phyloP scores from a whole-genome alignment of 2,329 filamentous ascomycete species.

The Diaporthe sp. region DNA sequence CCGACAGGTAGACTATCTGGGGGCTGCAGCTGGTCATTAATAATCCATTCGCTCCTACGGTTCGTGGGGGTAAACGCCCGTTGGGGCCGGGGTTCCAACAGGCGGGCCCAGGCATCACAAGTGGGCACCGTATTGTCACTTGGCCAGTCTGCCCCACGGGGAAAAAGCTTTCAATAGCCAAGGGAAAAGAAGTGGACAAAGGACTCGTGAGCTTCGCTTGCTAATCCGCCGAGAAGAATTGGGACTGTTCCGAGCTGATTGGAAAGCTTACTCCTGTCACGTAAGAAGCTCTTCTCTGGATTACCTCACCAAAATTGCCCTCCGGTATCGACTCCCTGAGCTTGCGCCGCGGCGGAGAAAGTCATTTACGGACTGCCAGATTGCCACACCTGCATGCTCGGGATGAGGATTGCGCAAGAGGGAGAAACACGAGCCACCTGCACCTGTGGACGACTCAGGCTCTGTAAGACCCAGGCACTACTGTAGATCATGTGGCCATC shows the following conservation, averaged over 20 bases:
- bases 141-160: conserved; percentile 4
- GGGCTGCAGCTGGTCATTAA: not conserved
- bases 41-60: not conserved
- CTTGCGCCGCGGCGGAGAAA: not conserved
- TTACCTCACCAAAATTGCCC: conserved; percentile 22
- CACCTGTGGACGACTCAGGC: not conserved
- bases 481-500: not conserved
- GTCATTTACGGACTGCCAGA: not conserved
- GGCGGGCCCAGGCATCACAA: conserved; percentile 12
- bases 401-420: not conserved
- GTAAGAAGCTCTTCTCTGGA: not conserved
- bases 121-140: not conserved
- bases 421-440: not conserved
- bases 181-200: not conserved
- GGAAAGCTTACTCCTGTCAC: not conserved
- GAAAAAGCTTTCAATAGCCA: conserved; percentile 20
- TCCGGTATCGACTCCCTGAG: not conserved
- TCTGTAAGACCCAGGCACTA: not conserved
- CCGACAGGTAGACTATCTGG: not conserved
- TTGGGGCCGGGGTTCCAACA: not conserved
- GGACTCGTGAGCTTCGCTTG: not conserved
- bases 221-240: not conserved
- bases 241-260: conserved; percentile 1
- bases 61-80: not conserved
- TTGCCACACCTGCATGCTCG: not conserved